phyloP scores from a whole-genome alignment of 2,329 filamentous ascomycete species.

The Neonectria coccinea region DNA sequence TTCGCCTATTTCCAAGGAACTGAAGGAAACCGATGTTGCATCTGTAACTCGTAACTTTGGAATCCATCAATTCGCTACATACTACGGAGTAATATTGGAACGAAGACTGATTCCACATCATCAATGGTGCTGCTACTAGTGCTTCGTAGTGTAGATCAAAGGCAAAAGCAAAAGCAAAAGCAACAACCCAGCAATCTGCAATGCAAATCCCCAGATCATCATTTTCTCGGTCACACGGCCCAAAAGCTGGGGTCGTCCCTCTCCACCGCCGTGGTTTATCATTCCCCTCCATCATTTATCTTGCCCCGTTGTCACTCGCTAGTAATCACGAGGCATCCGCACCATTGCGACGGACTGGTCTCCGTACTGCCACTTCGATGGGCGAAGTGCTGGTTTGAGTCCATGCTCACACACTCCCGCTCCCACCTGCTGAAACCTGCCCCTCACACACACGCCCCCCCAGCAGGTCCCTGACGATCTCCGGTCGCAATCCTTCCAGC shows the following conservation, averaged over 20 bases:
- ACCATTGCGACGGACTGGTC: neutral
- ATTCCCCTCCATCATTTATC: conserved; percentile 5
- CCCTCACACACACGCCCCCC: conserved; percentile 34
- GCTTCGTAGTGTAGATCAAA: neutral
- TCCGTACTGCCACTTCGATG: neutral
- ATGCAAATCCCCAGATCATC: conserved; percentile 27
- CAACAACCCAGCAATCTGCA: conserved; percentile 16
- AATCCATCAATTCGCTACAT: neutral
- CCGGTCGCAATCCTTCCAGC: conserved; percentile 32
- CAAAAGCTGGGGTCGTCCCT: conserved; percentile 3
- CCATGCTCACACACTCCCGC: neutral
- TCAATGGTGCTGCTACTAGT: neutral
- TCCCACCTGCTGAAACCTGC: conserved; percentile 42
- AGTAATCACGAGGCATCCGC: neutral
- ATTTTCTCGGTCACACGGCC: conserved; percentile 16
- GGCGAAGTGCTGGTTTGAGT: neutral
- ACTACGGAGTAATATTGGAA: too few relatives aligned
- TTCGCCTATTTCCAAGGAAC: neutral
- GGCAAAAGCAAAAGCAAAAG: neutral
- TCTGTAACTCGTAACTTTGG: neutral
- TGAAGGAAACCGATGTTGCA: neutral
- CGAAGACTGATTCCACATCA: neutral
- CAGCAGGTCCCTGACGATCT: conserved; percentile 44
- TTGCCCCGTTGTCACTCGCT: conserved; percentile 5
- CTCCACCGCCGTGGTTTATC: neutral